Evolutionary conservation across 1,139 yeast species (phyloP).

Genomic region (Tardiomyces depauwii): DNA sequence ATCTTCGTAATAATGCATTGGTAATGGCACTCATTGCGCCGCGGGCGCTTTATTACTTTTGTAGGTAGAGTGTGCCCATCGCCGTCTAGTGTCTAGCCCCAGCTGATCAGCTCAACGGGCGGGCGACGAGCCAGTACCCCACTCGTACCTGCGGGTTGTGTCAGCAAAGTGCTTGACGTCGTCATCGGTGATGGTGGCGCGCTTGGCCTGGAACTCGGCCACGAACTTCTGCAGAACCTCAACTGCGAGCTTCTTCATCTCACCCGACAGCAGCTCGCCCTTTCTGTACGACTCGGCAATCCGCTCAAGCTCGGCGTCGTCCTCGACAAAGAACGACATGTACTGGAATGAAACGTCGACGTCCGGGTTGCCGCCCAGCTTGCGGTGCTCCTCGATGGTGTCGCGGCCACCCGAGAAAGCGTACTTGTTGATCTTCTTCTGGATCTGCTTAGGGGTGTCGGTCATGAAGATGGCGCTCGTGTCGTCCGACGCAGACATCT

Average conservation of each 20-base stretch:
- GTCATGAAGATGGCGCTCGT: slow-evolving; percentile 84
- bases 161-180: slow-evolving; percentile 65
- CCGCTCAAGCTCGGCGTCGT: slow-evolving; percentile 63
- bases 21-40: not conserved
- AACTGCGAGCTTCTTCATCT: slow-evolving; percentile 83
- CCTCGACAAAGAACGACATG: slow-evolving; percentile 76
- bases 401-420: slow-evolving; percentile 95
- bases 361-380: slow-evolving; percentile 87
- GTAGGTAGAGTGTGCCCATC: too few species aligned
- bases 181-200: slow-evolving; percentile 57
- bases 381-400: slow-evolving; percentile 81
- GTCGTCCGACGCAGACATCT: slow-evolving; percentile 93
- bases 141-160: slow-evolving; percentile 62
- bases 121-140: slow-evolving; percentile 57
- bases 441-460: slow-evolving; percentile 84
- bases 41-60: not conserved
- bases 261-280: slow-evolving; percentile 86
- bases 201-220: slow-evolving; percentile 66
- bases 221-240: slow-evolving; percentile 71
- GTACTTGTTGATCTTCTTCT: slow-evolving; percentile 89
- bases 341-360: slow-evolving; percentile 95
- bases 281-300: slow-evolving; percentile 56
- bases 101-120: too few species aligned
- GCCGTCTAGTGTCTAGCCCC: too few species aligned
- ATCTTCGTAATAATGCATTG: not conserved